Percentiles rank a stretch among this genome's conserved stretches.
Conservation (phyloP, 2,329 filamentous ascomycete genomes). For the Hypocrella siamensis region DNA sequence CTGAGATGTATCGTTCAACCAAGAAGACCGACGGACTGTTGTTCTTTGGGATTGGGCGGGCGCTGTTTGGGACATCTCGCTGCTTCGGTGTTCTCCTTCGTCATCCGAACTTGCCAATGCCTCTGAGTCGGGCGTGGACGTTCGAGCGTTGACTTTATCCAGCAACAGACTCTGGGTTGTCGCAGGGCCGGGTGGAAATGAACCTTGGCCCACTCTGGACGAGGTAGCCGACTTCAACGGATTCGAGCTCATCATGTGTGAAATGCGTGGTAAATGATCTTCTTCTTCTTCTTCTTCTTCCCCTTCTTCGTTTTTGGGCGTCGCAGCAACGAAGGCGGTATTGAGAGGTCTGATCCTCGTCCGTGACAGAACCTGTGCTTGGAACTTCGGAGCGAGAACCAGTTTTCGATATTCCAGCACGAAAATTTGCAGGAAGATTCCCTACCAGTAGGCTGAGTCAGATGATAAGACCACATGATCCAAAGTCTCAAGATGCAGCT, state of each 20-base stretch:
- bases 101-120: slow-evolving; percentile 90
- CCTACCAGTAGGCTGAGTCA: no score
- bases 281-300: not conserved
- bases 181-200: slow-evolving; percentile 28
- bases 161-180: slow-evolving; percentile 50
- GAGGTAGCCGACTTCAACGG: slow-evolving; percentile 32
- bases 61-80: slow-evolving; percentile 30
- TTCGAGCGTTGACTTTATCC: slow-evolving; percentile 63
- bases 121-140: slow-evolving; percentile 87
- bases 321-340: not conserved
- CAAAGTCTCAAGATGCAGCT: no score
- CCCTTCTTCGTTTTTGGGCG: not conserved
- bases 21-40: slow-evolving; percentile 59
- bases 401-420: no score
- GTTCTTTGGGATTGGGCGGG: slow-evolving; percentile 38
- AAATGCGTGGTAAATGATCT: slow-evolving; percentile 1
- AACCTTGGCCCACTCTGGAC: slow-evolving; percentile 34
- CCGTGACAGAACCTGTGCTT: no score
- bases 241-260: slow-evolving; percentile 32
- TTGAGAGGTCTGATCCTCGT: no score
- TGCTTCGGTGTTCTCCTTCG: slow-evolving; percentile 52
- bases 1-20: slow-evolving; percentile 71
- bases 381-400: no score
- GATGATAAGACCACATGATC: no score
- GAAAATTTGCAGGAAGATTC: no score